Percentiles rank a stretch among this genome's conserved stretches.
phyloP scores from a whole-genome alignment of 257 asterid species.

The Primulina tabacum region DNA sequence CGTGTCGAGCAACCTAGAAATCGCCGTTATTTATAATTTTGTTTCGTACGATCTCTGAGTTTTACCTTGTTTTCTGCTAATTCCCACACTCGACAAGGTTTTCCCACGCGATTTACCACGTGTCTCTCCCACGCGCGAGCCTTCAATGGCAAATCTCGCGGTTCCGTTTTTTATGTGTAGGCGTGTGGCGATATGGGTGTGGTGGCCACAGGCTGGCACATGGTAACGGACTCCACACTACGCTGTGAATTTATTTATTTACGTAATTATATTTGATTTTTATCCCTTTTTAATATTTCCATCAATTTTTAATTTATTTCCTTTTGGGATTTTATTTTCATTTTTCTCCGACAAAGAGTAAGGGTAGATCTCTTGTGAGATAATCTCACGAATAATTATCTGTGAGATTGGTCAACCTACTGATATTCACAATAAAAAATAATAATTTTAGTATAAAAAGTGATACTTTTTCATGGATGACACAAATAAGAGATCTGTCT shows the following conservation, averaged over 20 bases:
- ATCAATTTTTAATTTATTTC: too few species aligned
- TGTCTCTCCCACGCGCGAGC: constrained; percentile 18
- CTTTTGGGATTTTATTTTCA: too few species aligned
- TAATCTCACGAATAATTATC: too few species aligned
- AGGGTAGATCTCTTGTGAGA: too few species aligned
- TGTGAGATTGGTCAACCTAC: too few species aligned
- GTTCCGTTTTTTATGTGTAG: not conserved
- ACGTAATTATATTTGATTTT: too few species aligned
- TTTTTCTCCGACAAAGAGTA: not conserved
- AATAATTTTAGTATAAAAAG: too few species aligned
- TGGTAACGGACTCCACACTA: constrained; percentile 33
- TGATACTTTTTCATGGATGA: too few species aligned
- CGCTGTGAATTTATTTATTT: too few species aligned
- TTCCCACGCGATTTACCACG: constrained; percentile 19
- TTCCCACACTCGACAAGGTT: constrained; percentile 37
- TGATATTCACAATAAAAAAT: too few species aligned
- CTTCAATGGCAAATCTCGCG: not conserved
- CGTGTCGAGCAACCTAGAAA: constrained; percentile 72
- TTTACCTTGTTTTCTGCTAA: constrained; percentile 41
- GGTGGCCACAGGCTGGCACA: constrained; percentile 14
- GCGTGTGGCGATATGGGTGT: constrained; percentile 25
- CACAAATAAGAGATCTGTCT: too few species aligned
- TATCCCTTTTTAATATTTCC: too few species aligned
- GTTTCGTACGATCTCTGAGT: constrained; percentile 53
- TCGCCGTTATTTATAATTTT: constrained; percentile 53